A percentile compares a stretch with the other conserved stretches of the same genome.
These are phyloP conservation scores for Umbelopsis sp. DNA, from an alignment of 192 early-diverging fungal species.

Conservation along the genomic window DNA sequence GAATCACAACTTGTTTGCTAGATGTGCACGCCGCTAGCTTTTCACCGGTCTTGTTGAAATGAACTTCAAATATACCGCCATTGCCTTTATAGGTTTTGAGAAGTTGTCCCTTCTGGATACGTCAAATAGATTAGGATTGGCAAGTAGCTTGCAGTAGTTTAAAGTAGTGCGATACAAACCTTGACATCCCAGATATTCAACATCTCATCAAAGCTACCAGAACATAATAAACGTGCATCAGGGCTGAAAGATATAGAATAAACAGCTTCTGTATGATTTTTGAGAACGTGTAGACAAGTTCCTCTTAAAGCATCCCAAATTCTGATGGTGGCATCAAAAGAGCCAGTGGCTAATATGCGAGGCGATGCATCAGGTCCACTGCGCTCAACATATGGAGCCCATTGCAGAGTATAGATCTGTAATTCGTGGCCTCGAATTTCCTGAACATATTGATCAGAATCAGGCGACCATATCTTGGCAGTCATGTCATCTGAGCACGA, in stretches of 20 bases:
- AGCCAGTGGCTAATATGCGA: constrained; percentile 69
- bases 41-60: constrained; percentile 60
- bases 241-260: constrained; percentile 78
- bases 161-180: constrained; percentile 33
- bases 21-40: constrained; percentile 60
- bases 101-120: constrained; percentile 47
- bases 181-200: constrained; percentile 76
- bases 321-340: constrained; percentile 81
- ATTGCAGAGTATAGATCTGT: constrained; percentile 80
- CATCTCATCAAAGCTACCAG: constrained; percentile 76
- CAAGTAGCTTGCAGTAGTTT: too few species aligned
- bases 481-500: constrained; percentile 80
- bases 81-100: constrained; percentile 57
- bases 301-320: constrained; percentile 84
- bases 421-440: constrained; percentile 69
- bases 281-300: constrained; percentile 67
- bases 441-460: constrained; percentile 57
- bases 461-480: constrained; percentile 74
- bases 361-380: constrained; percentile 31
- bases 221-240: constrained; percentile 72
- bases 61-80: constrained; percentile 63
- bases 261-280: constrained; percentile 71
- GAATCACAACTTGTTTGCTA: constrained; percentile 47
- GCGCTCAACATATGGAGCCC: constrained; percentile 65
- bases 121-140: background rate